These are phyloP conservation scores for Xylariaceae sp. DNA, from an alignment of 2,329 filamentous ascomycete genomes.

Conservation along the genomic window DNA sequence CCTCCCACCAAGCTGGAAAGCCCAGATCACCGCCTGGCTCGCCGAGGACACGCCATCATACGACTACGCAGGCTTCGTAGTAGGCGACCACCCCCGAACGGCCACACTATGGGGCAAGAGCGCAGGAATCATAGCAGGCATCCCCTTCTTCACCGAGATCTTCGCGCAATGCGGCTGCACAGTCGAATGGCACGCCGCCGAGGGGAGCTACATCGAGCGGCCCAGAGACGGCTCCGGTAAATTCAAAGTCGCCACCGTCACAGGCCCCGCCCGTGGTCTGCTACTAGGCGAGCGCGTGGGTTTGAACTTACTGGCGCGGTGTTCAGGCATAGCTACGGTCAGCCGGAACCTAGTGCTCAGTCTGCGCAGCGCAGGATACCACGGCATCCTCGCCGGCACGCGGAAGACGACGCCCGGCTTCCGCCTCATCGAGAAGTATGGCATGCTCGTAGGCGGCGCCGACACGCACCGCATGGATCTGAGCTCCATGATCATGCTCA, in stretches of 20 bases:
- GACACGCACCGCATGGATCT: constrained; percentile 91
- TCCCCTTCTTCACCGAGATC: constrained; percentile 93
- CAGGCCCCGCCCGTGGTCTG: constrained; percentile 72
- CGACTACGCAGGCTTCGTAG: constrained; percentile 96
- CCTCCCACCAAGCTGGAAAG: constrained; percentile 81
- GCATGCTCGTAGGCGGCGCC: constrained; percentile 89
- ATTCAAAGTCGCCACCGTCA: constrained; percentile 71
- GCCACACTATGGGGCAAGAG: constrained; percentile 68
- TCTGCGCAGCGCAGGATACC: constrained; percentile 66
- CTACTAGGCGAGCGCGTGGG: constrained; percentile 92
- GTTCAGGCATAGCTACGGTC: constrained; percentile 82
- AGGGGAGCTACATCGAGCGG: constrained; percentile 68
- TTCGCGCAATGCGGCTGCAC: constrained; percentile 85
- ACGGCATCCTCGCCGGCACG: constrained; percentile 84
- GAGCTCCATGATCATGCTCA: constrained; percentile 95
- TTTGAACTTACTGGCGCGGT: constrained; percentile 83
- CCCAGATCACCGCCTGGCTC: constrained; percentile 77
- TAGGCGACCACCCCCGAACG: constrained; percentile 64
- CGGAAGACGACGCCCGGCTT: constrained; percentile 97
- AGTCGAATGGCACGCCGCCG: constrained; percentile 81
- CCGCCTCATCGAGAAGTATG: constrained; percentile 94
- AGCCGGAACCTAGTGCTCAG: constrained; percentile 52
- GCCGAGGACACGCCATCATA: constrained; percentile 95
- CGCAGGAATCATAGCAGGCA: constrained; percentile 79
- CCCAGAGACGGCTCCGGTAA: constrained; percentile 50